Base-by-base conservation (phyloP, 192 early-diverging fungal species). In the Coemansia sp. region DNA sequence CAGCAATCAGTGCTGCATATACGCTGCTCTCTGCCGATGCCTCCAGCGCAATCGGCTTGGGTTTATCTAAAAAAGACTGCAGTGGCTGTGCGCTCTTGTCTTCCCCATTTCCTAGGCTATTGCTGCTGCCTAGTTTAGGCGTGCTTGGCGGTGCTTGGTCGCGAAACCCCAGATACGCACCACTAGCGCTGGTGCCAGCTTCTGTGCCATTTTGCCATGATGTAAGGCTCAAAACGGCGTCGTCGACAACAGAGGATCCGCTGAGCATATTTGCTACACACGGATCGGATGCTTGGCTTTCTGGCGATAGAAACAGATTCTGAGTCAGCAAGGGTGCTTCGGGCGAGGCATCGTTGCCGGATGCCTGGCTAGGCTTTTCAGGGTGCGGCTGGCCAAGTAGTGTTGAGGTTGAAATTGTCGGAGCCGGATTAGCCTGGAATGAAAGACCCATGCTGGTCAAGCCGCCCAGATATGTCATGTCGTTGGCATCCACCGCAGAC, bases 211-310 rank as follows among this genome's bases (percentile, higher is more conserved):
- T 53, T n/a, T 71, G 64, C 60, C 65, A 64, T 21, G 64, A 56
- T 8, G 65, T 63, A 10, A 78, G 69, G 28, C 46, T 71, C n/a
- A 78, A 12, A 12, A 78, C 54, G 16, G 75, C 75, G n/a, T 61
- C 62, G 43, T 78, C 68, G 49, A 78, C 69, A 10, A 64, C 54
- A 0, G 67, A 62, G 4, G 75, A 71, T 10, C 65, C 61, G 30
- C 68, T 67, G 19, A 71, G 23, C 6, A 30, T 11, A 10, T 60
- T 32, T 8, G 49, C 10, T 9, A 5, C 28, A n/a, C 5, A n/a
- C 14, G 28, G n/a, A 28, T 50, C 16, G 11, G 48, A 12, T 6
- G 27, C 27, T 21, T 32, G 50, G 4, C 28, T 31, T 21, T 52
- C 50, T n/a, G 49, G n/a, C 6, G 28, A n/a, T 14, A 51, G 27